Evolutionary conservation across 352 stramenopile genomes (phyloP), one percentile per base, ranked within the genome.

Genomic region (Pythium biforme): DNA sequence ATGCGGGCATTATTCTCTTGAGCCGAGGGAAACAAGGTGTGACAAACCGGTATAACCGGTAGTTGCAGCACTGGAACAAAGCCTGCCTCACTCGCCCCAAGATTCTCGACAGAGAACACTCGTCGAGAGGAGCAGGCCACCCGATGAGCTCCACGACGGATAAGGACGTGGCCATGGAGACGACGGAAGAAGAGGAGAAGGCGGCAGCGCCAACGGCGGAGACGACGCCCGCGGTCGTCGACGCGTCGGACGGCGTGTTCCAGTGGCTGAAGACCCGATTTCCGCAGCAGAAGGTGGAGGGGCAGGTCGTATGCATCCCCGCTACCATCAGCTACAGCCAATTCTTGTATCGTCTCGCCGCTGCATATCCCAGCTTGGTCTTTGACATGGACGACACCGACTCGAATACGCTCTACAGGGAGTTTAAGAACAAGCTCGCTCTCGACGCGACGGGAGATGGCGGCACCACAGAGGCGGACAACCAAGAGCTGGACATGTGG

Each of bases 1-100:
- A 89, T 25, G 43, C 48, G 1, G 59, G 47, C 71, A 76, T 79
- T n/a, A n/a, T n/a, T n/a, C n/a, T n/a, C n/a, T n/a, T n/a, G n/a
- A n/a, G n/a, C n/a, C n/a, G n/a, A n/a, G n/a, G n/a, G n/a, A n/a
- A n/a, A n/a, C n/a, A n/a, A n/a, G n/a, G n/a, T n/a, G n/a, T n/a
- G n/a, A n/a, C n/a, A n/a, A n/a, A n/a, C n/a, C n/a, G n/a, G n/a
- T n/a, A n/a, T n/a, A n/a, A n/a, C n/a, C n/a, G n/a, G n/a, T n/a
- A n/a, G n/a, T n/a, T n/a, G n/a, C n/a, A n/a, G n/a, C n/a, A n/a
- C n/a, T n/a, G n/a, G n/a, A n/a, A n/a, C n/a, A n/a, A n/a, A n/a
- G n/a, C n/a, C n/a, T n/a, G n/a, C n/a, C n/a, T n/a, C n/a, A n/a
- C n/a, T n/a, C n/a, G n/a, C n/a, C n/a, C n/a, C n/a, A n/a, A n/a